These are phyloP conservation scores for Juglanconis juglandina DNA, from an alignment of 2,329 filamentous ascomycete genomes.

Conservation along the genomic window DNA sequence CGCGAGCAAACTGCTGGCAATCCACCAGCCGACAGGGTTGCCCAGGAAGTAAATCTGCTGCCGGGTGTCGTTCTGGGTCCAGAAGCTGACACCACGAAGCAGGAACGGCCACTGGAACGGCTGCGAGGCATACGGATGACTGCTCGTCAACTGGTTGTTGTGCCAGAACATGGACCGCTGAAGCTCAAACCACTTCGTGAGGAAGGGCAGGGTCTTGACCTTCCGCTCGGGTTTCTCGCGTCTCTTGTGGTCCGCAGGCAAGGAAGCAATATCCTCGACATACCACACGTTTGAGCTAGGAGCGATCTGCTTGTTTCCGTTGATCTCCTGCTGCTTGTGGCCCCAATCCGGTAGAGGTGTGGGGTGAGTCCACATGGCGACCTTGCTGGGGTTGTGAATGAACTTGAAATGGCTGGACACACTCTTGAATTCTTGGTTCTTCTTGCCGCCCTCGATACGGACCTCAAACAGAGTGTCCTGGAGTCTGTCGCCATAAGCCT, in stretches of 20 bases:
- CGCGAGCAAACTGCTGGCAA: constrained; percentile 85
- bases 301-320: constrained; percentile 93
- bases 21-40: constrained; percentile 97
- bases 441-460: constrained; percentile 81
- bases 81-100: constrained; percentile 95
- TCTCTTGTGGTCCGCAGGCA: constrained; percentile 68
- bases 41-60: constrained; percentile 98
- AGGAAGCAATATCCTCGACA: constrained; percentile 83
- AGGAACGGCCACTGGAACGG: constrained; percentile 98
- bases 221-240: constrained; percentile 72
- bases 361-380: constrained; percentile 98
- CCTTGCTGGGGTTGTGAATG: constrained; percentile 88
- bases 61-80: constrained; percentile 92
- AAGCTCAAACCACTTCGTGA: constrained; percentile 92
- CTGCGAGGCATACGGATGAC: constrained; percentile 90
- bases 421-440: constrained; percentile 79
- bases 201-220: constrained; percentile 81
- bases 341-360: constrained; percentile 96
- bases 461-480: constrained; percentile 95
- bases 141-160: constrained; percentile 96
- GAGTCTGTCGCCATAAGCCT: constrained; percentile 68
- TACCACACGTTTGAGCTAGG: constrained; percentile 93
- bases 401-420: constrained; percentile 93
- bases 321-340: constrained; percentile 97
- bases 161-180: constrained; percentile 99